Percentiles rank a stretch among this genome's conserved stretches.
Evolutionary conservation across 164 flowering plant genomes (phyloP).

Genomic region (Saururus chinensis): DNA sequence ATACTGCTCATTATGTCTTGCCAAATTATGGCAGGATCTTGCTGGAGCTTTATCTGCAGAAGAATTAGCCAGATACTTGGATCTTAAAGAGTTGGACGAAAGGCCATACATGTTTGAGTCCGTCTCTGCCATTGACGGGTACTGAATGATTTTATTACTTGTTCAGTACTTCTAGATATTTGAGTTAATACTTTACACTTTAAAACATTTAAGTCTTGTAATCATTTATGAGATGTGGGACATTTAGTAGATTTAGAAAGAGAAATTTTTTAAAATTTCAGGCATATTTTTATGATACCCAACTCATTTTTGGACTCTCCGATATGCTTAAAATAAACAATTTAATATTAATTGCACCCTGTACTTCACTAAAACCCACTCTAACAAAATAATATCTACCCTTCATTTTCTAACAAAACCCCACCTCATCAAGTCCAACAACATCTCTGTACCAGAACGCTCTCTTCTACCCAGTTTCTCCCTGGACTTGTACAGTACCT

Average conservation of each 20-base stretch:
- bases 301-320: no score
- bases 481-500: no score
- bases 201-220: background rate
- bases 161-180: background rate
- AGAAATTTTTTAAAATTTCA: no score
- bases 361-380: no score
- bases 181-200: background rate
- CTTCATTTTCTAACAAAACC: no score
- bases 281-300: no score
- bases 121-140: slow-evolving; percentile 93
- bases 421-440: no score
- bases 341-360: no score
- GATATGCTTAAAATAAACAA: no score
- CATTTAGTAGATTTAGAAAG: background rate
- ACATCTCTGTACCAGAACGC: no score
- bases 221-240: background rate
- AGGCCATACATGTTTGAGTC: slow-evolving; percentile 76
- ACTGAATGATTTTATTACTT: slow-evolving; percentile 6
- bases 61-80: slow-evolving; percentile 80
- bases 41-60: slow-evolving; percentile 65
- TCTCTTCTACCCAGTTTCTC: no score
- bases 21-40: slow-evolving; percentile 55
- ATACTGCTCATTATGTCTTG: background rate
- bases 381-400: no score
- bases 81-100: slow-evolving; percentile 88